Evolutionary conservation across 306 rosid genomes (phyloP).

Genomic region (peach (Prunus persica)): Prunus_persica_NCBIv2 NC_034016.1:20777501-20778000

Average conservation of each 20-base stretch:
- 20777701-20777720: constrained; percentile 98
- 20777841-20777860: constrained; percentile 93
- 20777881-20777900: constrained; percentile 80
- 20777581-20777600: constrained; percentile 57
- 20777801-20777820: constrained; percentile 77
- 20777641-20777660: constrained; percentile 62
- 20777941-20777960: constrained; percentile 1
- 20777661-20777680: constrained; percentile 67
- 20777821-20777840: constrained; percentile 75
- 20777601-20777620: constrained; percentile 48
- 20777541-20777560: constrained; percentile 63
- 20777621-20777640: constrained; percentile 56
- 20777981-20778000: not conserved
- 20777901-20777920: constrained; percentile 78
- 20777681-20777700: constrained; percentile 94
- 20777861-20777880: constrained; percentile 69
- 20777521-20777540: constrained; percentile 93
- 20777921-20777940: constrained; percentile 74
- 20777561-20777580: constrained; percentile 93
- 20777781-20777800: constrained; percentile 96
- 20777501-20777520: constrained; percentile 93
- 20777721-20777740: constrained; percentile 99
- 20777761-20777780: constrained; percentile 93
- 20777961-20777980: constrained; percentile 10
- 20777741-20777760: constrained; percentile 96